Conservation (phyloP, 345 rosid species). For the Mallotus nudiflorus region DNA sequence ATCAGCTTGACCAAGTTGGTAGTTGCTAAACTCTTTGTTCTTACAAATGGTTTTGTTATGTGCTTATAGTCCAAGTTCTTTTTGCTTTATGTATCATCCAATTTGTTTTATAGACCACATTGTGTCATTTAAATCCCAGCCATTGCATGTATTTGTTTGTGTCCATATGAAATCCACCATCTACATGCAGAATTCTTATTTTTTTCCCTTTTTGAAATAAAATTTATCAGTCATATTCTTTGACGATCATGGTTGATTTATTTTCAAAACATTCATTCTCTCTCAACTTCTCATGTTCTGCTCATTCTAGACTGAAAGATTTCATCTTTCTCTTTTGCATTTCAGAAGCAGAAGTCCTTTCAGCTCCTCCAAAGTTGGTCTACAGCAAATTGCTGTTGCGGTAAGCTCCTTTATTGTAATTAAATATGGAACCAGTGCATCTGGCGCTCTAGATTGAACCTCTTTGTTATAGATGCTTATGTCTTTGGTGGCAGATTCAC, state of each 20-base stretch:
- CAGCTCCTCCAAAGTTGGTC: conserved; percentile 97
- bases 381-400: conserved; percentile 91
- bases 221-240: too few relatives aligned
- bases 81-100: background rate
- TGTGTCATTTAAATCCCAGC: background rate
- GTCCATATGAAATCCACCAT: background rate
- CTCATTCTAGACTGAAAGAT: conserved; percentile 2
- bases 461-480: conserved; percentile 19
- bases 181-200: background rate
- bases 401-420: conserved; percentile 33
- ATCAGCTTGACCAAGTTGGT: background rate
- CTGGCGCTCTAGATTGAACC: background rate
- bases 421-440: too few relatives aligned
- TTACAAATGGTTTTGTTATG: background rate
- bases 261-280: background rate
- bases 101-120: background rate
- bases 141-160: background rate
- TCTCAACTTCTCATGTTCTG: background rate
- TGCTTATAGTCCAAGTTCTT: background rate
- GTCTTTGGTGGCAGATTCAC: conserved; percentile 63
- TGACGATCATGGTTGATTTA: background rate
- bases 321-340: conserved; percentile 18
- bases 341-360: conserved; percentile 93
- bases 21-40: background rate
- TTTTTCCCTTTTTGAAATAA: too few relatives aligned